A percentile compares a stretch with the other conserved stretches of the same genome.
These are phyloP conservation scores for Isabelozyma rhagii DNA, from an alignment of 805 yeast species.

Conservation along the genomic window DNA sequence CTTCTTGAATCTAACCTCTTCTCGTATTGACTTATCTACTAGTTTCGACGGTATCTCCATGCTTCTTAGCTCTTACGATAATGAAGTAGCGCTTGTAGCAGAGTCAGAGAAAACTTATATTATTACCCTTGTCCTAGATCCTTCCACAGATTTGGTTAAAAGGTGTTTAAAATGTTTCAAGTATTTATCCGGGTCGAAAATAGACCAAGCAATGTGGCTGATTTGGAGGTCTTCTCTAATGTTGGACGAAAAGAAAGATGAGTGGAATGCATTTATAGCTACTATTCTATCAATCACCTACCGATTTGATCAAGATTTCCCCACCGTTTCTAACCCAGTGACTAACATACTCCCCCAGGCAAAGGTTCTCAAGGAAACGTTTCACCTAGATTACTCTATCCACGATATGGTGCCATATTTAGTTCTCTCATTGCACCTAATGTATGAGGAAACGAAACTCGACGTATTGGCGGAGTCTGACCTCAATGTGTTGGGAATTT, in stretches of 20 bases:
- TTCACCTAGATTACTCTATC: conserved; percentile 37
- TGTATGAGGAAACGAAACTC: conserved; percentile 71
- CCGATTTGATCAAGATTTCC: conserved; percentile 37
- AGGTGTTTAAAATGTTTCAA: conserved; percentile 49
- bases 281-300: conserved; percentile 48
- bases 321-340: conserved; percentile 19
- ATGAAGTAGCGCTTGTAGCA: conserved; percentile 21
- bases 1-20: conserved; percentile 48
- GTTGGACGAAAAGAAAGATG: conserved; percentile 39
- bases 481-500: conserved; percentile 42
- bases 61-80: conserved; percentile 27
- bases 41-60: conserved; percentile 14
- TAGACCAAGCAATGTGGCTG: conserved; percentile 56
- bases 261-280: conserved; percentile 59
- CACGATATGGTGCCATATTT: conserved; percentile 61
- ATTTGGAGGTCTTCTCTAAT: conserved; percentile 59
- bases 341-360: conserved; percentile 32
- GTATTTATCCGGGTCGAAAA: conserved; percentile 54
- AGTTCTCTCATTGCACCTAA: conserved; percentile 65
- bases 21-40: conserved; percentile 15
- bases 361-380: conserved; percentile 18
- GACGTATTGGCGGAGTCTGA: conserved; percentile 42
- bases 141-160: conserved; percentile 41
- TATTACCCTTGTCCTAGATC: conserved; percentile 39
- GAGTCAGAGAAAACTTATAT: conserved; percentile 17